Base-by-base conservation (phyloP, 192 early-diverging fungal genomes). In the Coemansia sp. region DNA sequence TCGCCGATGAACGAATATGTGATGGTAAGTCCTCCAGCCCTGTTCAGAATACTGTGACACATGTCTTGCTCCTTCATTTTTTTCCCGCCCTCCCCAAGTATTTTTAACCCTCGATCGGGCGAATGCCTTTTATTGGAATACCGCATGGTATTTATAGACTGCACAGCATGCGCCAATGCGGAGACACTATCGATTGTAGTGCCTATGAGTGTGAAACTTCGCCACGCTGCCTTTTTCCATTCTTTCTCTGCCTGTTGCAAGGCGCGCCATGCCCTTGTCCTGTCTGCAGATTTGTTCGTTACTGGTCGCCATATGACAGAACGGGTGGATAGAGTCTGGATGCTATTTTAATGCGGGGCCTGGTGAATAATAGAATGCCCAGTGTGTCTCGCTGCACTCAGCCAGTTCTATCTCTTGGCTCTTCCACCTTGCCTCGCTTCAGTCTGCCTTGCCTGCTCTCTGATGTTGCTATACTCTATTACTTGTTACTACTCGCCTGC, bases 21-120 rank as follows among this genome's bases (percentile, higher is more conserved):
- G 50, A 72, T 69, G 73, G 73, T 75, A 75, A 75, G 73, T 53
- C 15, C 41, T 34, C 41, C 61, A 42, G 21, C n/a, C 32, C 21
- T 34, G 37, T 29, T 39, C 39, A 25, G 23, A 53, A 53, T 53
- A 23, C 11, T 29, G 25, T 1, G 8, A 25, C 25, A 25, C 55
- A 57, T 32, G 29, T 32, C 11, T 19, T 46, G 45, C 45, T 25
- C 48, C 21, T 41, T 41, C 15, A 14, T 58, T 58, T n/a, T 15
- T 39, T 19, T 39, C 19, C 57, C 32, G 57, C 57, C 34, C 12
- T 3, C 53, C 53, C 12, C 53, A 14, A 31, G 27, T 57, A 57
- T 57, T 57, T 57, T 57, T 57, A 57, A 57, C 55, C 55, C 63
- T 57, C 55, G 29, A 32, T 57, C 55, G 5, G 5, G 7, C 27